A percentile compares a stretch with the other conserved stretches of the same genome.
Conservation (phyloP, 768 basidiomycete species). For the Tylopilus intermedius region DNA sequence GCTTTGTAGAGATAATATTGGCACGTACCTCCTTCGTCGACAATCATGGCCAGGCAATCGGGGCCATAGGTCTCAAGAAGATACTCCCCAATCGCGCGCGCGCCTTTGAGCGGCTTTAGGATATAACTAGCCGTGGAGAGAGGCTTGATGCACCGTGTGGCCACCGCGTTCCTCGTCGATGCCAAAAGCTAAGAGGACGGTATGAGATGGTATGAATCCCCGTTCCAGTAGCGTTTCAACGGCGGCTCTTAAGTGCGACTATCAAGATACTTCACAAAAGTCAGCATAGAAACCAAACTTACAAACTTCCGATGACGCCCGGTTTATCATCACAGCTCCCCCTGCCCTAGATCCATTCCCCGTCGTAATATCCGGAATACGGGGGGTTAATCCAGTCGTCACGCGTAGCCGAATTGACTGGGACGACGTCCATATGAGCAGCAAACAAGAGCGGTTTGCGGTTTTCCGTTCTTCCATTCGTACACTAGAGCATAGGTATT, state of each 20-base stretch:
- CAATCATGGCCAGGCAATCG: slow-evolving; percentile 47
- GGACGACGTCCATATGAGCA: no score
- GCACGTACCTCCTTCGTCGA: slow-evolving; percentile 52
- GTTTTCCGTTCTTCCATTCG: slow-evolving; percentile 49
- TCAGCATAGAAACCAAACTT: slow-evolving; percentile 1
- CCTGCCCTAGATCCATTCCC: slow-evolving; percentile 44
- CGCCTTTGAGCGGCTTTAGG: slow-evolving; percentile 32
- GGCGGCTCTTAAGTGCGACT: slow-evolving; percentile 16
- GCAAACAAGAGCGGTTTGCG: slow-evolving; percentile 44
- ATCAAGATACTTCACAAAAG: background rate
- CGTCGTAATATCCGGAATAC: slow-evolving; percentile 45
- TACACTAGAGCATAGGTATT: slow-evolving; percentile 60
- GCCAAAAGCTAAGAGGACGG: slow-evolving; percentile 34
- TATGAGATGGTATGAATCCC: slow-evolving; percentile 28
- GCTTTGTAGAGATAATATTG: slow-evolving; percentile 25
- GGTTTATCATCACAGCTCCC: slow-evolving; percentile 45
- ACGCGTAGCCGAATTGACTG: no score
- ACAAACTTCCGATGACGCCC: slow-evolving; percentile 34
- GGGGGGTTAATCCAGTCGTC: slow-evolving; percentile 45
- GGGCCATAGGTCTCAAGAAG: slow-evolving; percentile 43
- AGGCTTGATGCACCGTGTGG: slow-evolving; percentile 28
- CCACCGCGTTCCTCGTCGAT: slow-evolving; percentile 45
- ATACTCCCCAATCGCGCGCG: slow-evolving; percentile 34
- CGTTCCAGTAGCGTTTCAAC: slow-evolving; percentile 13
- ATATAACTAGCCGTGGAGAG: background rate